phyloP scores from a whole-genome alignment of 495 filamentous ascomycete genomes.

The Polyplosphaeria fusca region DNA sequence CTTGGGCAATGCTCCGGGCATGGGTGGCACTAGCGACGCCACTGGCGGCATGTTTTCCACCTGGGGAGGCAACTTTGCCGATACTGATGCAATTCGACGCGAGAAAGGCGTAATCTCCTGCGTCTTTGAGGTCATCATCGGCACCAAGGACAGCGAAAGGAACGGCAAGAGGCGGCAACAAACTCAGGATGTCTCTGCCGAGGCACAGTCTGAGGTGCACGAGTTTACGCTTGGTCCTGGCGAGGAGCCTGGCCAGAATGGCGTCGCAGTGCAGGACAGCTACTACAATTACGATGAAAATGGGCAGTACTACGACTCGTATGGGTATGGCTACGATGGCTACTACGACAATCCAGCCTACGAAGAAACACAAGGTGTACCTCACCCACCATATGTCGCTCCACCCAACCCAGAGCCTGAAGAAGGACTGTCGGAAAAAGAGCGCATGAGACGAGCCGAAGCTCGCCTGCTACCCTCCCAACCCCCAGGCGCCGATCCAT shows the following conservation, averaged over 20 bases:
- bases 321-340: slow-evolving; percentile 13
- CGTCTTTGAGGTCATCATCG: slow-evolving; percentile 81
- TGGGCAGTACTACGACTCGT: slow-evolving; percentile 26
- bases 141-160: slow-evolving; percentile 74
- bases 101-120: slow-evolving; percentile 85
- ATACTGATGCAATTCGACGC: slow-evolving; percentile 80
- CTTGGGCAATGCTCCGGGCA: slow-evolving; percentile 15
- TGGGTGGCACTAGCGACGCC: slow-evolving; percentile 33
- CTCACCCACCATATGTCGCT: background rate
- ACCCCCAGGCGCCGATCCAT: slow-evolving; percentile 32
- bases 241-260: slow-evolving; percentile 1
- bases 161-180: slow-evolving; percentile 46
- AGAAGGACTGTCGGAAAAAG: slow-evolving; percentile 40
- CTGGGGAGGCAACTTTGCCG: slow-evolving; percentile 76
- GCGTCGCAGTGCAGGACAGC: slow-evolving; percentile 26
- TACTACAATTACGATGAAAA: slow-evolving; percentile 45
- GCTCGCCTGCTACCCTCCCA: slow-evolving; percentile 40
- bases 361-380: background rate
- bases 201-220: slow-evolving; percentile 34
- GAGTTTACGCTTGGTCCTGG: slow-evolving; percentile 26
- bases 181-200: slow-evolving; percentile 16
- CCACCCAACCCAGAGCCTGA: slow-evolving; percentile 17
- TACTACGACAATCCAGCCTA: slow-evolving; percentile 22
- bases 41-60: slow-evolving; percentile 44
- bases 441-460: slow-evolving; percentile 41